Evolutionary conservation across 2,329 filamentous ascomycete species (phyloP).

Genomic region (Fusarium lateritium): DNA sequence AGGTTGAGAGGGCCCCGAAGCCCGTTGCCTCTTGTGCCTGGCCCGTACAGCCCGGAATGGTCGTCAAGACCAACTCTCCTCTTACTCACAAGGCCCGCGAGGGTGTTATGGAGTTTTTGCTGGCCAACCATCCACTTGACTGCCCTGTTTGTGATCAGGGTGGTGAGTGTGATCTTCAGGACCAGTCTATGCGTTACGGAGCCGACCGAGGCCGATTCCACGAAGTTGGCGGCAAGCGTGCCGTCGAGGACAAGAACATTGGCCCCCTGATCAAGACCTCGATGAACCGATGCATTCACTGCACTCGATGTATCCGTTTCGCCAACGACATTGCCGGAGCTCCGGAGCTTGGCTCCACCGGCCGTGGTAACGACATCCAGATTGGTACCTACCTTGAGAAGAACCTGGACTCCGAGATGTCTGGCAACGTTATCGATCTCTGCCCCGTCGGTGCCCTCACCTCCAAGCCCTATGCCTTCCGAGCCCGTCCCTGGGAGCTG

Average conservation of each 20-base stretch:
- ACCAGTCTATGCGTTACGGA: constrained; percentile 99
- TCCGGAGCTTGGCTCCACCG: constrained; percentile 92
- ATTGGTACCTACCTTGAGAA: constrained; percentile 98
- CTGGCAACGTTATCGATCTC: constrained; percentile 97
- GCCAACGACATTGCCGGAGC: constrained; percentile 97
- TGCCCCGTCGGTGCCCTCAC: constrained; percentile 97
- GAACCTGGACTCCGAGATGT: constrained; percentile 94
- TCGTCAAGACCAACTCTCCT: constrained; percentile 97
- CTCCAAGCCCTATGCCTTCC: constrained; percentile 98
- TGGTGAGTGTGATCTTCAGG: constrained; percentile 98
- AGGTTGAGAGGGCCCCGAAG: constrained; percentile 96
- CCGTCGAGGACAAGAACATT: constrained; percentile 99
- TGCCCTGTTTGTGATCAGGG: constrained; percentile 99
- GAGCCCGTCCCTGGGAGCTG: constrained; percentile 95
- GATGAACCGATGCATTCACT: constrained; percentile 99
- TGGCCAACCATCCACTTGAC: constrained; percentile 96
- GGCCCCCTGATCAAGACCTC: constrained; percentile 98
- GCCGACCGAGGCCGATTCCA: constrained; percentile 97
- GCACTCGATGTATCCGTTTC: constrained; percentile 97
- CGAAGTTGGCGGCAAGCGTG: constrained; percentile 95
- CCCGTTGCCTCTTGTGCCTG: constrained; percentile 98
- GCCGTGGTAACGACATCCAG: constrained; percentile 96
- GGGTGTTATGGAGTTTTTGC: constrained; percentile 98
- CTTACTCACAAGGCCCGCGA: constrained; percentile 97
- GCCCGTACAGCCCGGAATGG: constrained; percentile 99